Evolutionary conservation across 495 filamentous ascomycete genomes (phyloP).

Genomic region (Annulohypoxylon nitens): DNA sequence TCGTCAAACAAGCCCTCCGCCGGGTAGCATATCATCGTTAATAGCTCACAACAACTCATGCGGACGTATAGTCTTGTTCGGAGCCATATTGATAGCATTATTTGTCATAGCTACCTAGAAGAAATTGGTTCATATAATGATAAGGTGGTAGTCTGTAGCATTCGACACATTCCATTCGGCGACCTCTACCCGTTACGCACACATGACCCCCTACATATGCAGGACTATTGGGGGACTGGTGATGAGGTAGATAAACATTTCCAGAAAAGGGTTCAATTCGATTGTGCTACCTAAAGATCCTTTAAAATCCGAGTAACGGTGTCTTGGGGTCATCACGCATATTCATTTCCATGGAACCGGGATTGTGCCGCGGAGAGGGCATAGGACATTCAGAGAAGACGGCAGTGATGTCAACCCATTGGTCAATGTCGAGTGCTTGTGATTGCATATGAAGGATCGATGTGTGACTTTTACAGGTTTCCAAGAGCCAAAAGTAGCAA

Average conservation of each 20-base stretch:
- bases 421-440: conserved; percentile 7
- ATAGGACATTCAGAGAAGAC: conserved; percentile 21
- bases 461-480: conserved; percentile 23
- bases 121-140: conserved; percentile 5
- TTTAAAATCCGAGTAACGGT: neutral
- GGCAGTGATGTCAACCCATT: conserved; percentile 7
- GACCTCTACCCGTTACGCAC: neutral
- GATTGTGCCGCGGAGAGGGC: conserved; percentile 3
- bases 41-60: conserved; percentile 9
- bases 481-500: conserved; percentile 10
- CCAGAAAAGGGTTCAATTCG: conserved; percentile 9
- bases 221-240: conserved; percentile 4
- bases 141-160: conserved; percentile 16
- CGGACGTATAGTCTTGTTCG: neutral
- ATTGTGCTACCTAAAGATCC: conserved; percentile 7
- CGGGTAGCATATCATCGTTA: conserved; percentile 6
- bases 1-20: neutral
- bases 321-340: conserved; percentile 12
- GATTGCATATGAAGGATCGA: conserved; percentile 27
- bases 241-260: neutral
- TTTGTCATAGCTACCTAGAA: neutral
- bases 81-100: neutral
- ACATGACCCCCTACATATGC: neutral
- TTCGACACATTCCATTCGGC: conserved; percentile 3
- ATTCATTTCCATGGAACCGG: neutral